Conservation (phyloP, 805 yeast genomes). For the Kodamaea nitidulidarum region DNA sequence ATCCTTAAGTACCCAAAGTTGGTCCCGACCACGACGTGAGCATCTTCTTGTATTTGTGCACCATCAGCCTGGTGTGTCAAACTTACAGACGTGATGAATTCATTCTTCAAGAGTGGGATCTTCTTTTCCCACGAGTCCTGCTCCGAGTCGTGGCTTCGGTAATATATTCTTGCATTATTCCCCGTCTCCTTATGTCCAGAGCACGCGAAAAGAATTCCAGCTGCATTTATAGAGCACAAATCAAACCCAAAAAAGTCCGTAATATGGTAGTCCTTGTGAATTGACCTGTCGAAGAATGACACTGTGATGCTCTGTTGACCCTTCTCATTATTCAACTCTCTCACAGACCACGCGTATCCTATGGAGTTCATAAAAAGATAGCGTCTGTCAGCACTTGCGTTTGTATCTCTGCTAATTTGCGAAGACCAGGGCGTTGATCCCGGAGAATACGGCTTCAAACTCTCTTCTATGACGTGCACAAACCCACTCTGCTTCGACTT, state of each 20-base stretch:
- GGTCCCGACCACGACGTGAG: constrained; percentile 65
- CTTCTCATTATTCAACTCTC: constrained; percentile 20
- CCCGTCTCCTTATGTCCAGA: constrained; percentile 24
- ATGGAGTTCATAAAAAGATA: constrained; percentile 74
- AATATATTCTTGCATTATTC: constrained; percentile 41
- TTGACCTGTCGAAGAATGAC: constrained; percentile 75
- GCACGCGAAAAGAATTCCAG: constrained; percentile 58
- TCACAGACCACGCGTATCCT: constrained; percentile 81
- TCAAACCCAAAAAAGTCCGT: constrained; percentile 71
- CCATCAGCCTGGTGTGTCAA: constrained; percentile 36
- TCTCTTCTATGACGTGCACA: constrained; percentile 12
- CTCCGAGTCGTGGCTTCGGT: constrained; percentile 64
- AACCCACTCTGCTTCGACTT: constrained; percentile 19
- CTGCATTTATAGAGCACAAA: constrained; percentile 65
- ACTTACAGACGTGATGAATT: constrained; percentile 64
- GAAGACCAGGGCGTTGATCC: constrained; percentile 81
- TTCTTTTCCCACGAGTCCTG: constrained; percentile 68
- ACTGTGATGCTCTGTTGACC: constrained; percentile 70
- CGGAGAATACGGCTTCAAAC: constrained; percentile 66
- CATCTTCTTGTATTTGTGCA: constrained; percentile 18
- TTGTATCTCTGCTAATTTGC: constrained; percentile 12
- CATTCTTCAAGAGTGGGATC: constrained; percentile 51
- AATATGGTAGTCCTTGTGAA: constrained; percentile 79
- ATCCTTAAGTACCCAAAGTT: constrained; percentile 69
- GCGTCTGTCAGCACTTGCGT: constrained; percentile 49